phyloP scores from a whole-genome alignment of 176 grass and related monocot species.

The Elaeis guineensis region DNA sequence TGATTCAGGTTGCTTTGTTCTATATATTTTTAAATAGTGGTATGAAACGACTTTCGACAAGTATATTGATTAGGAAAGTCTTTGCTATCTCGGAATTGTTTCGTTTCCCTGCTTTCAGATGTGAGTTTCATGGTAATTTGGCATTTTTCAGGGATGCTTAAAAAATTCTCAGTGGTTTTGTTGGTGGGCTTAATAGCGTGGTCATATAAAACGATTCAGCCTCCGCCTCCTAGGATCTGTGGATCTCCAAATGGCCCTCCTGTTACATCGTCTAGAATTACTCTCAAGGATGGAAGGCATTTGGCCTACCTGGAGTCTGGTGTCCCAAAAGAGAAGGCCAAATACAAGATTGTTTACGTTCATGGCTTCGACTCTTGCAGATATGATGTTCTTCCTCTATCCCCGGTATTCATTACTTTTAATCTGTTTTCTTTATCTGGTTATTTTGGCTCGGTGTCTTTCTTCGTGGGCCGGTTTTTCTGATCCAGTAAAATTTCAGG shows the following conservation, averaged over 20 bases:
- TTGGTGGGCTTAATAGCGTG: not conserved
- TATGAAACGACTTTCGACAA: too few relatives aligned
- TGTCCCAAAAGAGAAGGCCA: constrained; percentile 39
- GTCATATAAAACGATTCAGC: constrained; percentile 40
- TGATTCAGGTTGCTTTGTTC: too few relatives aligned
- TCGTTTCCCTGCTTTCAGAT: too few relatives aligned
- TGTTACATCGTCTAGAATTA: constrained; percentile 59
- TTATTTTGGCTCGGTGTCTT: not conserved
- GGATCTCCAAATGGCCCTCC: constrained; percentile 50
- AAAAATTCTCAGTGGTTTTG: too few relatives aligned
- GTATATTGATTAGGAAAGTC: too few relatives aligned
- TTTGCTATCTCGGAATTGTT: too few relatives aligned
- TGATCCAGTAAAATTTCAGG: constrained; percentile 33
- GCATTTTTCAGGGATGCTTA: too few relatives aligned
- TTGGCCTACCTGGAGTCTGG: constrained; percentile 54
- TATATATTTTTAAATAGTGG: too few relatives aligned
- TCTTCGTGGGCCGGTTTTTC: not conserved
- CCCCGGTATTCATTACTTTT: constrained; percentile 20
- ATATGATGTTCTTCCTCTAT: constrained; percentile 41
- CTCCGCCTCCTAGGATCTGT: constrained; percentile 37
- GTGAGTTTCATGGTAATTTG: too few relatives aligned
- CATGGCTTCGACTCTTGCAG: constrained; percentile 67
- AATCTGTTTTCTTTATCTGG: constrained; percentile 2
- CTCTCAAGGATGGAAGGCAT: constrained; percentile 46
- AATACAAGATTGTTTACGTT: constrained; percentile 46